Base-by-base conservation (phyloP, 305 asterid species). In the Plantago rigida region DNA sequence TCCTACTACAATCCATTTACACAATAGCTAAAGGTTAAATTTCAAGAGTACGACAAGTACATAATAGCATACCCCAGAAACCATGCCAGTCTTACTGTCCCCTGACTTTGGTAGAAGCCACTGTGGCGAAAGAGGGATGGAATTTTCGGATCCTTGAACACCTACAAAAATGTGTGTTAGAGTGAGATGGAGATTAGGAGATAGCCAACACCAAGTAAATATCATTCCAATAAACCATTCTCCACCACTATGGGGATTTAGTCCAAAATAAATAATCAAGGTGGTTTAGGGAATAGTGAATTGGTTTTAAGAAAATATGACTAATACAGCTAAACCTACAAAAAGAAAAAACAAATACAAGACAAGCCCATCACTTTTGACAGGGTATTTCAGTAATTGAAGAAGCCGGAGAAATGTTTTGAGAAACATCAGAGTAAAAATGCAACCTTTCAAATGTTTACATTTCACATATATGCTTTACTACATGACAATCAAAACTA, bases 81-180 rank as follows among this genome's bases (percentile, higher is more conserved):
- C 71, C 17, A 65, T 64, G 69, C 83, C 94, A 77, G 85, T 68
- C 77, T 84, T 90, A 56, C 63, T 81, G 75, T 90, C 97, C 74
- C 86, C 97, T 1, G 84, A 64, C 74, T 87, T 90, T 52, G 97
- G 79, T 57, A 75, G 85, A 69, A 85, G 94, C 96, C 97, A 87
- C 75, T 84, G 96, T 12, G 97, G 96, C 54, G 92, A 79, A 67
- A 86, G 95, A 31, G 95, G 92, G 55, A 85, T 74, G 48, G 90
- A 66, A 73, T 62, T 69, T 70, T 77, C 81, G 44, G 84, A 67
- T 73, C 74, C 86, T 67, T 77, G 83, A 67, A 70, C 68, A 73
- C 78, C 91, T 87, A 64, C 79, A 77, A 8, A 73, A 49, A 69
- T 54, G 47, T 73, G 65, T 8, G 5, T 3, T 31, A 57, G 19